A percentile compares a stretch with the other conserved stretches of the same genome.
phyloP scores from a whole-genome alignment of 2,329 filamentous ascomycete species.

The Penicillium sp. region DNA sequence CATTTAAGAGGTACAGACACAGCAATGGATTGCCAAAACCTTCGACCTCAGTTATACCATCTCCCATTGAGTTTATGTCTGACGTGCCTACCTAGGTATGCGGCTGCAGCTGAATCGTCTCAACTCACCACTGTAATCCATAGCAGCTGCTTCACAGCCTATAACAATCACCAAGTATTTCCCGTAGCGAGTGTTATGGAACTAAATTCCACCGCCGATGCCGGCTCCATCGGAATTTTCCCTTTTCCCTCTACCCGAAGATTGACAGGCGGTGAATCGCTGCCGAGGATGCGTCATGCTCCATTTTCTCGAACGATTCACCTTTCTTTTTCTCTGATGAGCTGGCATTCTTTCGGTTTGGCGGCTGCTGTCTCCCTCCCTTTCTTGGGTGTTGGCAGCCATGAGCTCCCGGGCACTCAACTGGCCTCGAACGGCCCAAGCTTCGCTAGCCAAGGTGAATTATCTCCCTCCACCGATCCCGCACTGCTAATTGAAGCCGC shows the following conservation, averaged over 20 bases:
- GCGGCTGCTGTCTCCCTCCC: slow-evolving; percentile 1
- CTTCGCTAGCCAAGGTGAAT: slow-evolving; percentile 27
- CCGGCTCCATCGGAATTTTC: neutral
- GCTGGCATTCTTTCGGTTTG: neutral
- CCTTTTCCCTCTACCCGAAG: neutral
- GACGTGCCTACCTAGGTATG: no score
- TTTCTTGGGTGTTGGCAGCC: slow-evolving; percentile 8
- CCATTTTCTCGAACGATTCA: slow-evolving; percentile 4
- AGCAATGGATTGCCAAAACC: no score
- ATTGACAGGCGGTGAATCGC: slow-evolving; percentile 14
- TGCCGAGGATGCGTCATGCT: slow-evolving; percentile 19
- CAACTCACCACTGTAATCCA: no score
- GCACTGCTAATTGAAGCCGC: neutral
- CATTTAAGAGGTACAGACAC: no score
- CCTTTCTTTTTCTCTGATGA: slow-evolving; percentile 4
- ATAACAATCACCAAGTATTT: no score
- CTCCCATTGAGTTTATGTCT: no score
- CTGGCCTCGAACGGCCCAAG: slow-evolving; percentile 22
- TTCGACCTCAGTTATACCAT: no score
- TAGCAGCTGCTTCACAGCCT: no score
- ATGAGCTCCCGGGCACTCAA: slow-evolving; percentile 35
- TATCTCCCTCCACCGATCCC: neutral
- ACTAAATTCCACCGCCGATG: neutral
- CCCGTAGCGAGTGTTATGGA: no score
- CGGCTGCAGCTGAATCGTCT: no score